Evolutionary conservation across 2,329 filamentous ascomycete species (phyloP), one percentile per base, ranked within the genome.

Genomic region (Botrytis pseudocinerea): DNA sequence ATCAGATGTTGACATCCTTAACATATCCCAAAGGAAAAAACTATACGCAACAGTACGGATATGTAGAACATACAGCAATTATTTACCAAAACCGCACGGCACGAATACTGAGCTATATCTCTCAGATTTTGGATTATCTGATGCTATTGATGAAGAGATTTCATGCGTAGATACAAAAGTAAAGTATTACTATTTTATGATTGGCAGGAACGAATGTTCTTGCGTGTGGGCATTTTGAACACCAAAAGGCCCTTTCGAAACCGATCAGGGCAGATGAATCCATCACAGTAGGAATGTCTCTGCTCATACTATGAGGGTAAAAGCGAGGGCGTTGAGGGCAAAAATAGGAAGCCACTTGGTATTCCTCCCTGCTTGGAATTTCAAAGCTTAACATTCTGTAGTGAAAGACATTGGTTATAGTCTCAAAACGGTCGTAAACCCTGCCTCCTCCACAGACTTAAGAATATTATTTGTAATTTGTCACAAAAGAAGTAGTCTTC

Each of bases 391-490:
- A 57, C 0, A 57, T 57, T 28, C 8, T 28, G 7, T 54, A 8
- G 1, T 28, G 14, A 8, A 28, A 18, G 7, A 14, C 0, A 57
- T 6, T 3, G 8, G 2, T 28, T 28, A n/a, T 4, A 5, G 25
- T 18, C n/a, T 28, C 14, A 57, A 57, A 57, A 25, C 14, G 28
- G 3, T 2, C 14, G 18, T 9, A 4, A 28, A 0, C 28, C 3
- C 2, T 28, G 8, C 14, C n/a, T 28, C 14, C n/a, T 57, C 0
- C n/a, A 32, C n/a, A 5, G 1, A 2, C 7, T 25, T 6, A 0
- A 48, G 8, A 8, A 22, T 48, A 10, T 7, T 25, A 25, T 25
- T 48, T 10, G 46, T 22, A 1, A 2, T 48, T 48, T 25, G 22
- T 22, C 9, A 25, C 7, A 48, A 48, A 25, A 25, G 6, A 44